Percentiles rank a stretch among this genome's conserved stretches.
phyloP scores from a whole-genome alignment of 2,329 filamentous ascomycete genomes.

The Microsporum canis region DNA sequence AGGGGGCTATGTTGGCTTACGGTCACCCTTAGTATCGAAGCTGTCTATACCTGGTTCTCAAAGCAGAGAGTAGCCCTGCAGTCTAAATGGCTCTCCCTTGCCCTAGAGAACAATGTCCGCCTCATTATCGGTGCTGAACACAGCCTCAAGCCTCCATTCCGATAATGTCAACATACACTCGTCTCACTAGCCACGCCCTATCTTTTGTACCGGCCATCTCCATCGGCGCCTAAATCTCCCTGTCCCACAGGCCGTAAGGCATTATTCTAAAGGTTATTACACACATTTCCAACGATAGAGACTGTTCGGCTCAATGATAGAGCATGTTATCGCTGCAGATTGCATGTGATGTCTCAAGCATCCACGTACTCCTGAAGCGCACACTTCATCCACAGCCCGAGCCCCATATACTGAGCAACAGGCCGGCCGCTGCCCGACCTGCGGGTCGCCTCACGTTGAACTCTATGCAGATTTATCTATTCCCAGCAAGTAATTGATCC shows the following conservation, averaged over 20 bases:
- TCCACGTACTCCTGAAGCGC: not conserved
- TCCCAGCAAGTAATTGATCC: not conserved
- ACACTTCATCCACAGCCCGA: not conserved
- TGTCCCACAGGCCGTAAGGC: not conserved
- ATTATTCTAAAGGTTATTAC: not conserved
- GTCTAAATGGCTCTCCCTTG: not conserved
- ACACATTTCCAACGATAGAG: not conserved
- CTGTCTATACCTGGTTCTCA: not conserved
- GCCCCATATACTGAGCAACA: not conserved
- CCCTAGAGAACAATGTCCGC: not conserved
- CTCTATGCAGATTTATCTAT: not conserved
- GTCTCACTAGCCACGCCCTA: not conserved
- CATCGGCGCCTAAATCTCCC: not conserved
- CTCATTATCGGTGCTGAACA: not conserved
- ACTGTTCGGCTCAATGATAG: not conserved
- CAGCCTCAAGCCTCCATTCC: not conserved
- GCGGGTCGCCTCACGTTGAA: not conserved
- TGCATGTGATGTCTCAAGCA: not conserved
- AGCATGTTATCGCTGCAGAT: not conserved
- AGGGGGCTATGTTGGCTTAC: slow-evolving; percentile 1
- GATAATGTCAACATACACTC: not conserved
- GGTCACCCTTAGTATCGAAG: not conserved
- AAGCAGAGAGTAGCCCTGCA: not conserved
- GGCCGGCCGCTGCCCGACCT: not conserved
- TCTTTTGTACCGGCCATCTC: not conserved